These are phyloP conservation scores for Talaromyces albobiverticillius DNA, from an alignment of 2,329 filamentous ascomycete genomes.

Conservation along the genomic window DNA sequence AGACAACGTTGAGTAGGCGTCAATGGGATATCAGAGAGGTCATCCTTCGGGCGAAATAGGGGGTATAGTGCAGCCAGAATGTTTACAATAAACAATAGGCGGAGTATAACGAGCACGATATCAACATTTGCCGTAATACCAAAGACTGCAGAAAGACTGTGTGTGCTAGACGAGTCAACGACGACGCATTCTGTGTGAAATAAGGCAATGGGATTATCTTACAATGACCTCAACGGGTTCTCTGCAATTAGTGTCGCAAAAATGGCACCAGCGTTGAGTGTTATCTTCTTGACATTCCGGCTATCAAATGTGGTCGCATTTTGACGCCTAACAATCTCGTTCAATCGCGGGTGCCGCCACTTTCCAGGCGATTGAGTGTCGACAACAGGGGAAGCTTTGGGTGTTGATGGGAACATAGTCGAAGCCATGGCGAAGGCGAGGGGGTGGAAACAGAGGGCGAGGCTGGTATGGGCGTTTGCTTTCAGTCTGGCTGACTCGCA, in stretches of 20 bases:
- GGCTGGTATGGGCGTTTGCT: neutral
- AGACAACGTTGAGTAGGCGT: conserved; percentile 84
- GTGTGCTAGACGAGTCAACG: conserved; percentile 8
- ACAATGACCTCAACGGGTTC: conserved; percentile 38
- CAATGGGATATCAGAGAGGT: conserved; percentile 83
- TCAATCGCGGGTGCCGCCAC: conserved; percentile 85
- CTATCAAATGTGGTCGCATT: conserved; percentile 76
- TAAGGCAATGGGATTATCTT: conserved; percentile 18
- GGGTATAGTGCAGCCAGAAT: conserved; percentile 69
- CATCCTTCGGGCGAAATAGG: conserved; percentile 68
- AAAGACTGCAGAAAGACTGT: conserved; percentile 6
- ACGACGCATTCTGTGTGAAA: neutral
- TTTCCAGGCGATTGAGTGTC: conserved; percentile 59
- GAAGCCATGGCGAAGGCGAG: conserved; percentile 28
- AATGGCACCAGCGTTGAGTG: conserved; percentile 63
- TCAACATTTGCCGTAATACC: conserved; percentile 36
- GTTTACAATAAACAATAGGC: conserved; percentile 66
- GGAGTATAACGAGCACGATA: conserved; percentile 53
- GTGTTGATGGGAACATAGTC: conserved; percentile 41
- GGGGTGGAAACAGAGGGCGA: neutral
- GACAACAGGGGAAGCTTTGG: conserved; percentile 22
- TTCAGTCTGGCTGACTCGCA: neutral
- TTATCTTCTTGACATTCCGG: conserved; percentile 67
- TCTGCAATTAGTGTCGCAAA: conserved; percentile 47
- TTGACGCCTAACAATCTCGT: conserved; percentile 81